These are phyloP conservation scores for Collybia nuda DNA, from an alignment of 768 basidiomycete genomes.

Conservation along the genomic window DNA sequence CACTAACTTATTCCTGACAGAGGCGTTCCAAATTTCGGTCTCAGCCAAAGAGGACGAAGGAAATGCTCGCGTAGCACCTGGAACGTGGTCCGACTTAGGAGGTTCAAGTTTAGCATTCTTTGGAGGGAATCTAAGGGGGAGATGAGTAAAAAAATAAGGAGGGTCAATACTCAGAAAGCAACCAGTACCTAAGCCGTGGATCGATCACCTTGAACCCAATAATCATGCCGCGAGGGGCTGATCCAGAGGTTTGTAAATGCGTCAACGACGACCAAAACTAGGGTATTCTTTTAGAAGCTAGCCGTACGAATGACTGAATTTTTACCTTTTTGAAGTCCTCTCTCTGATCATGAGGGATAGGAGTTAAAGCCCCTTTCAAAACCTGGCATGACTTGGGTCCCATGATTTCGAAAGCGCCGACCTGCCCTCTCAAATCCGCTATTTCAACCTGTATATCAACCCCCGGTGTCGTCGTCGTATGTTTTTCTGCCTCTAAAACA, in stretches of 20 bases:
- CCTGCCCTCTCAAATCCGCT: slow-evolving; percentile 64
- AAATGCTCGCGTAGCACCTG: slow-evolving; percentile 35
- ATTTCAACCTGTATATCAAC: slow-evolving; percentile 54
- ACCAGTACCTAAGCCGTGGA: slow-evolving; percentile 73
- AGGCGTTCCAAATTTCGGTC: slow-evolving; percentile 75
- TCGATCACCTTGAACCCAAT: slow-evolving; percentile 82
- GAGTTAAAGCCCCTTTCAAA: slow-evolving; percentile 59
- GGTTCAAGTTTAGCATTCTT: slow-evolving; percentile 58
- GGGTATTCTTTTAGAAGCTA: not conserved
- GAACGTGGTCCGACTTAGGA: slow-evolving; percentile 20
- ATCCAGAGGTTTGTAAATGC: slow-evolving; percentile 62
- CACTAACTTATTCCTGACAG: slow-evolving; percentile 45
- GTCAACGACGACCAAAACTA: slow-evolving; percentile 72
- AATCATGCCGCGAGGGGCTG: slow-evolving; percentile 72
- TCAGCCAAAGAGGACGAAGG: slow-evolving; percentile 61
- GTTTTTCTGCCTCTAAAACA: slow-evolving; percentile 38
- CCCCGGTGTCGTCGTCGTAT: slow-evolving; percentile 15
- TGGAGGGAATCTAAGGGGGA: slow-evolving; percentile 73
- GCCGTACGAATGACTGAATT: not conserved
- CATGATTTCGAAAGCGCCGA: slow-evolving; percentile 87
- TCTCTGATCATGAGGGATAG: slow-evolving; percentile 45
- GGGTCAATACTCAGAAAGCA: slow-evolving; percentile 20
- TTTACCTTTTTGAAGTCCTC: slow-evolving; percentile 60
- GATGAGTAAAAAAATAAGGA: not conserved
- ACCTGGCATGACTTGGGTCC: slow-evolving; percentile 84